A percentile compares a stretch with the other conserved stretches of the same genome.
These are phyloP conservation scores for Blumeria hordei DNA, from an alignment of 2,329 filamentous ascomycete species.

Conservation along the genomic window DNA sequence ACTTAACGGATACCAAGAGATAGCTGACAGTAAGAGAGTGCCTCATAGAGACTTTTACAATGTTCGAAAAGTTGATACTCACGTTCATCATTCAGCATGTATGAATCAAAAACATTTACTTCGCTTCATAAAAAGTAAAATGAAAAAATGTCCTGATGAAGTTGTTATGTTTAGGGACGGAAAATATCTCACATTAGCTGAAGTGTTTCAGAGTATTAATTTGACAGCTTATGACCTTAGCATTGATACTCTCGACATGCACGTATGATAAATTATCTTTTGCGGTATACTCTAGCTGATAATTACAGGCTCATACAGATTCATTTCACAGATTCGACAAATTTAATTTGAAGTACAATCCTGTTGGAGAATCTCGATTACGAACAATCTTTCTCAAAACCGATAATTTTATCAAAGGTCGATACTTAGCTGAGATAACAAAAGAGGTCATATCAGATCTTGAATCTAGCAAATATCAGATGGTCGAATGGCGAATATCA, in stretches of 20 bases:
- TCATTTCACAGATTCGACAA: conserved; percentile 98
- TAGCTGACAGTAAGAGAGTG: conserved; percentile 91
- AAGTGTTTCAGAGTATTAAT: conserved; percentile 95
- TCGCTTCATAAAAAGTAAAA: conserved; percentile 98
- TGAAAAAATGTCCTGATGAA: conserved; percentile 95
- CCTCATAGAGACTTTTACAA: conserved; percentile 98
- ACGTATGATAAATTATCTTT: conserved; percentile 31
- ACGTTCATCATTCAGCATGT: conserved; percentile 96
- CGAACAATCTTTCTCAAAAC: conserved; percentile 98
- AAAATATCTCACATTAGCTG: conserved; percentile 67
- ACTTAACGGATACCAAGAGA: conserved; percentile 92
- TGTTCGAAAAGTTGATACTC: conserved; percentile 92
- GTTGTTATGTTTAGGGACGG: conserved; percentile 80
- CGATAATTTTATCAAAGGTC: conserved; percentile 88
- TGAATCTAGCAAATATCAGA: conserved; percentile 97
- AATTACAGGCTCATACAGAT: conserved; percentile 61
- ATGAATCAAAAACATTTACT: conserved; percentile 99
- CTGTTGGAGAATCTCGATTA: conserved; percentile 79
- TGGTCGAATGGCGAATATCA: conserved; percentile 97
- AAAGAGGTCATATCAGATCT: conserved; percentile 94
- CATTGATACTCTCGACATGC: conserved; percentile 97
- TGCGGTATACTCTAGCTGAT: conserved; percentile 3
- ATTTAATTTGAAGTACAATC: conserved; percentile 98
- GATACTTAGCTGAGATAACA: conserved; percentile 90
- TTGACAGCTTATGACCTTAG: conserved; percentile 91